Evolutionary conservation across 352 stramenopile species (phyloP).

Genomic region (Phytophthora uliginosa): DNA sequence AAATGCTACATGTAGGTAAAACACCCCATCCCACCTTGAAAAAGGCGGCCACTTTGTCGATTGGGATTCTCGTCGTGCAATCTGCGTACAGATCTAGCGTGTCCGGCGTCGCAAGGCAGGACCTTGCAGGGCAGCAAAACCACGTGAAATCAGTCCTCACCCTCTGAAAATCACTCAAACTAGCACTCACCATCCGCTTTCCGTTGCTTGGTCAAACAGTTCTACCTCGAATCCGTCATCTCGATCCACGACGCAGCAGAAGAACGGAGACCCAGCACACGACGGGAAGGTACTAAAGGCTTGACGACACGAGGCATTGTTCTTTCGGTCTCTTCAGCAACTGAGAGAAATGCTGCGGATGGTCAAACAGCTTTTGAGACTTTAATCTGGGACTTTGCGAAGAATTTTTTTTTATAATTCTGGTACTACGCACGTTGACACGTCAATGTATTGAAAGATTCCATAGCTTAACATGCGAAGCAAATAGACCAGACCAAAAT

Average conservation of each 20-base stretch:
- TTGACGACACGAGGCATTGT: constrained; percentile 8
- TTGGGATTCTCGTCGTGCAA: constrained; percentile 10
- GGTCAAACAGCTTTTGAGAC: not conserved
- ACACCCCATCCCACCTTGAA: constrained; percentile 4
- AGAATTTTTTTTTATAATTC: not conserved
- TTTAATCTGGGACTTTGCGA: not conserved
- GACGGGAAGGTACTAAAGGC: constrained; percentile 11
- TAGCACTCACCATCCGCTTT: constrained; percentile 14
- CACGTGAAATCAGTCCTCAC: not conserved
- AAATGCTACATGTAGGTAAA: not conserved
- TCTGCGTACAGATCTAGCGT: constrained; percentile 4
- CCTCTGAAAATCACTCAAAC: not conserved
- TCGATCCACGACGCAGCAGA: constrained; percentile 9
- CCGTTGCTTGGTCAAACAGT: constrained; percentile 2
- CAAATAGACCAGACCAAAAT: no score
- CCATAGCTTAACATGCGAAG: no score
- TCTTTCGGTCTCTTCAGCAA: not conserved
- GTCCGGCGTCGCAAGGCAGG: constrained; percentile 1
- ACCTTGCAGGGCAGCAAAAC: not conserved
- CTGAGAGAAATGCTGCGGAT: not conserved
- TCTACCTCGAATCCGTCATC: constrained; percentile 19
- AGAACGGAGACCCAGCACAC: not conserved
- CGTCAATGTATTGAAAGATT: no score
- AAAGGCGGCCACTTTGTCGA: constrained; percentile 11
- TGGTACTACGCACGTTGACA: no score